Percentiles rank a stretch among this genome's conserved stretches.
These are phyloP conservation scores for Ceratocystiopsis brevicomis DNA, from an alignment of 2,329 filamentous ascomycete genomes.

Conservation along the genomic window DNA sequence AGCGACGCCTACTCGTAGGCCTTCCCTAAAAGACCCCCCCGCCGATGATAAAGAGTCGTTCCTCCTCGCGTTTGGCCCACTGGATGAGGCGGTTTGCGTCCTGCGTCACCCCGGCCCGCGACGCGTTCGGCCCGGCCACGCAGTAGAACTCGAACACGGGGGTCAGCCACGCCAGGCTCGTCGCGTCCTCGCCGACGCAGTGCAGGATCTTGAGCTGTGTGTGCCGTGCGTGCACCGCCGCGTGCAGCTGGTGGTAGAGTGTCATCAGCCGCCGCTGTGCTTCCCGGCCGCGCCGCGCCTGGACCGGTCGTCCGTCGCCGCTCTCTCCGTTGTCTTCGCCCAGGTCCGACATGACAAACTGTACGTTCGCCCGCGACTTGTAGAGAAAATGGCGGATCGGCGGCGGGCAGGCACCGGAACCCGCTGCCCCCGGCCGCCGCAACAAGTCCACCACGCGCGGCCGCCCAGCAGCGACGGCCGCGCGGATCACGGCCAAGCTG, in stretches of 20 bases:
- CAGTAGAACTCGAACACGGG: slow-evolving; percentile 88
- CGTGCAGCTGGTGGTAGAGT: slow-evolving; percentile 70
- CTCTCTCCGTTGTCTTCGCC: slow-evolving; percentile 28
- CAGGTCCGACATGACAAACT: slow-evolving; percentile 81
- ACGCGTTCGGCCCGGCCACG: slow-evolving; percentile 60
- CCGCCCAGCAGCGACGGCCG: slow-evolving; percentile 52
- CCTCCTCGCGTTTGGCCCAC: slow-evolving; percentile 83
- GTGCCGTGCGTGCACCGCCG: slow-evolving; percentile 66
- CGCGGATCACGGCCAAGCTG: slow-evolving; percentile 54
- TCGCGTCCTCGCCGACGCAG: slow-evolving; percentile 52
- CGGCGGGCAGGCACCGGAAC: too few species aligned
- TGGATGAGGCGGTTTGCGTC: slow-evolving; percentile 78
- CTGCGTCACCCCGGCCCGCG: slow-evolving; percentile 50
- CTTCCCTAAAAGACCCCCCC: slow-evolving; percentile 56
- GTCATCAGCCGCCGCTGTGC: slow-evolving; percentile 57
- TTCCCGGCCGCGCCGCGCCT: slow-evolving; percentile 19
- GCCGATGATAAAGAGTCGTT: slow-evolving; percentile 88
- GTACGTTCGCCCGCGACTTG: slow-evolving; percentile 85
- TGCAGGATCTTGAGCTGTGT: slow-evolving; percentile 77
- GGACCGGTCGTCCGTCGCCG: slow-evolving; percentile 12
- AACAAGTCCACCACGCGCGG: slow-evolving; percentile 56
- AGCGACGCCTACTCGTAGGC: too few species aligned
- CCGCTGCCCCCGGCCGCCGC: slow-evolving; percentile 33
- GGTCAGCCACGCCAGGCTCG: slow-evolving; percentile 77
- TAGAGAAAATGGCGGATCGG: slow-evolving; percentile 84